Percentiles rank a stretch among this genome's conserved stretches.
These are phyloP conservation scores for Entomortierella chlamydospora DNA, from an alignment of 192 early-diverging fungal genomes.

Conservation along the genomic window DNA sequence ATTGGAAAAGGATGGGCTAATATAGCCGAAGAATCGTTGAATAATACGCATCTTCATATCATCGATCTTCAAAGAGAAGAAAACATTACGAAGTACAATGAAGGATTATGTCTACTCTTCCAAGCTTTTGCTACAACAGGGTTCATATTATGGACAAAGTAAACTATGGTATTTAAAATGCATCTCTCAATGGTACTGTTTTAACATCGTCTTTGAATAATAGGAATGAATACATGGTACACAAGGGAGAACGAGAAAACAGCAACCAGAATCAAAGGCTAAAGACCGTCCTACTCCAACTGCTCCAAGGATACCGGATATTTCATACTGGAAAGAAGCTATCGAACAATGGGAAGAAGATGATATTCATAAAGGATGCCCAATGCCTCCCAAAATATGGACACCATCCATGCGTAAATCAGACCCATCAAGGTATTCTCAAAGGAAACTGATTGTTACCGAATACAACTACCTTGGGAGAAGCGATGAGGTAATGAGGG, in stretches of 20 bases:
- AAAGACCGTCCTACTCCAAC: no score
- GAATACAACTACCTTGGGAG: constrained; percentile 6
- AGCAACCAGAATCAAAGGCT: no score
- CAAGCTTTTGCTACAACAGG: constrained; percentile 29
- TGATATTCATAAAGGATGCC: constrained; percentile 1
- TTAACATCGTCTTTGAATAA: no score
- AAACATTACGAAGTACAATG: constrained; percentile 2
- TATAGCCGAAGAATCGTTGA: no score
- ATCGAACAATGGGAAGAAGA: constrained; percentile 15
- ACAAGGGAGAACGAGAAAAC: no score
- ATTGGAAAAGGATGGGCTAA: no score
- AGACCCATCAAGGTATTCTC: constrained; percentile 19
- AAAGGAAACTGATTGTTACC: constrained; percentile 9
- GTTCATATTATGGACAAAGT: constrained; percentile 6
- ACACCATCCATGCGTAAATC: constrained; percentile 9
- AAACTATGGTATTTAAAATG: no score
- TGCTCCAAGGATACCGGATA: not conserved
- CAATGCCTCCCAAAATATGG: constrained; percentile 3
- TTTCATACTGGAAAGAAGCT: constrained; percentile 5
- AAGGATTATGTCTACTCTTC: constrained; percentile 15
- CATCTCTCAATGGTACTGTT: no score
- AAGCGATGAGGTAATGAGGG: constrained; percentile 7
- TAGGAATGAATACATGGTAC: no score
- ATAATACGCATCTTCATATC: no score
- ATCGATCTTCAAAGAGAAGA: constrained; percentile 6